Evolutionary conservation across 73 alveolate species (phyloP), one percentile per base, ranked within the genome.

Genomic region (Tetrahymena borealis): DNA sequence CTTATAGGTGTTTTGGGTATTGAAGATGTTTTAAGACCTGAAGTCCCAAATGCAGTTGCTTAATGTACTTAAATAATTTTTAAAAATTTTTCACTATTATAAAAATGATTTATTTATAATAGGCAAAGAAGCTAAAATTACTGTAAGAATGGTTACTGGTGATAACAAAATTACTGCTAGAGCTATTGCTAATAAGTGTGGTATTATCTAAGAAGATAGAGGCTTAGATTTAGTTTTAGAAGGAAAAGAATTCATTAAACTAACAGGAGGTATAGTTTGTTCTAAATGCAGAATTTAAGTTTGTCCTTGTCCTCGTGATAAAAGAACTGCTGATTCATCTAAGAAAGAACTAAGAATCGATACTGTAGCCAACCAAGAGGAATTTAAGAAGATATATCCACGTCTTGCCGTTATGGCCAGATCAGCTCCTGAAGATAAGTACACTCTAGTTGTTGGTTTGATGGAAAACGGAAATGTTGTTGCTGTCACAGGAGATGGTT

Each of bases 401-500:
- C 90, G 96, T 40, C 93, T 98, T 28, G 95, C 94, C 35, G 99
- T 99, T 31, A 92, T 99, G 94, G 99, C 99, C n/a, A 97, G 99
- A 40, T 96, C 99, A 39, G 96, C 98, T 91, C 99, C 99, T 5
- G 99, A 98, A 91, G 99, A 99, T 94, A 99, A 99, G 93, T 97
- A 98, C 92, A 96, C 98, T 43, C 96, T 99, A 28, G 99, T 98
- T 8, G 96, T 97, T 40, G 99, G 99, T 78, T 97, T 99, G 37
- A 97, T 97, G 94, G 98, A 97, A 37, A 91, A 96, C 94, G 99
- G 99, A 0, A 96, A 96, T 90, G 99, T 98, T 16, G 99, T 98
- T 10, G 99, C 99, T 40, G 99, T 99, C 79, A 99, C 99, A 33
- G 99, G 99, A 13, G 99, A 98, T 91, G 99, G 99, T 18, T 98